Conservation (phyloP, 2,329 filamentous ascomycete genomes). For the Acarospora socialis region DNA sequence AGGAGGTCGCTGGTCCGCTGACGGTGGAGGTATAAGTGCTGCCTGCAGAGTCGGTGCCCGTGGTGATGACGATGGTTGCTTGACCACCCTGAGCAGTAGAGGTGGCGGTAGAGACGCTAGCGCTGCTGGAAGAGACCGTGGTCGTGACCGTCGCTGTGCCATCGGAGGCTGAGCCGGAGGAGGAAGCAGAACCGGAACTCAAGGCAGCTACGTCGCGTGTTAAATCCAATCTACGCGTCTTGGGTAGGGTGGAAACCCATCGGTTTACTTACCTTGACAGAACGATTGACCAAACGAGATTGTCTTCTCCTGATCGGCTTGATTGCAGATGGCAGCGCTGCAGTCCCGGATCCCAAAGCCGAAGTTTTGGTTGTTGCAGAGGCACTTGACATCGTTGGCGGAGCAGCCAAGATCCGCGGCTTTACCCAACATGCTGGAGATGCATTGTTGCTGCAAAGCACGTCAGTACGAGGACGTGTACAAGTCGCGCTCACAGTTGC, state of each 20-base stretch:
- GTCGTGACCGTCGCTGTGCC: conserved; percentile 4
- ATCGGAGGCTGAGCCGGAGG: conserved; percentile 7
- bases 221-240: not conserved
- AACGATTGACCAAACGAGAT: conserved; percentile 21
- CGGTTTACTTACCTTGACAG: no score
- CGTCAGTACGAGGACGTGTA: not conserved
- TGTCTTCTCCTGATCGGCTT: conserved; percentile 22
- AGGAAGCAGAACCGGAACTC: conserved; percentile 9
- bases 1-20: conserved; percentile 4
- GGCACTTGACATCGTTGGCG: conserved; percentile 23
- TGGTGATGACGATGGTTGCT: conserved; percentile 1
- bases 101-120: conserved; percentile 2
- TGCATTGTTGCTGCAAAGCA: conserved; percentile 27
- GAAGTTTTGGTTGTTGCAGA: conserved; percentile 29
- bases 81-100: conserved; percentile 1
- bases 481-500: not conserved
- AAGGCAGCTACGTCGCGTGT: conserved; percentile 1
- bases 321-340: conserved; percentile 27
- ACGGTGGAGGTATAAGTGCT: conserved; percentile 12
- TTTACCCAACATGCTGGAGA: conserved; percentile 30
- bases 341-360: conserved; percentile 33
- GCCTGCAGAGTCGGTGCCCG: conserved; percentile 9
- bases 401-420: conserved; percentile 27
- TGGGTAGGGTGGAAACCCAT: conserved; percentile 7
- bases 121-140: not conserved